phyloP scores from a whole-genome alignment of 2,329 filamentous ascomycete genomes.

The Pseudogymnoascus sp. region DNA sequence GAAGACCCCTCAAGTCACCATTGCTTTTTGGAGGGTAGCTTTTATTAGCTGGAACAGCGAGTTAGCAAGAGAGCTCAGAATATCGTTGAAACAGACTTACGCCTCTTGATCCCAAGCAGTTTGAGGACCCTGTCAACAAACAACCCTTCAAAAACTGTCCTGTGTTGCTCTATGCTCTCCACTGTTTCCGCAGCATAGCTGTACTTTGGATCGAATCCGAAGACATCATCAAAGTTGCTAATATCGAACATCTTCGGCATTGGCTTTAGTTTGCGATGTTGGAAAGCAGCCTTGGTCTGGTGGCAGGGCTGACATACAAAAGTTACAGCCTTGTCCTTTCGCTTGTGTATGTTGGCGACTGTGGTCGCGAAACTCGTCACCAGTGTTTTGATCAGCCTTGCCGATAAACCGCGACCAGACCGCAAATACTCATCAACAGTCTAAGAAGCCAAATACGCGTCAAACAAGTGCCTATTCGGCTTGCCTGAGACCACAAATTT shows the following conservation, averaged over 20 bases:
- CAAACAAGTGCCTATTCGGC: not conserved
- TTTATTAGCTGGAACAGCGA: slow-evolving; percentile 39
- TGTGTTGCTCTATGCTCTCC: slow-evolving; percentile 56
- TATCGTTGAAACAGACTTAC: slow-evolving; percentile 35
- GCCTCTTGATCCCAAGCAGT: slow-evolving; percentile 59
- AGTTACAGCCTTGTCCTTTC: slow-evolving; percentile 5
- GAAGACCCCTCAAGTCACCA: slow-evolving; percentile 57
- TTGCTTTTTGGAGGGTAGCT: slow-evolving; percentile 68
- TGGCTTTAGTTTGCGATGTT: slow-evolving; percentile 3
- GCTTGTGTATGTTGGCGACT: not conserved
- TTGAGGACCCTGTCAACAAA: slow-evolving; percentile 74
- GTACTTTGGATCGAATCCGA: slow-evolving; percentile 50
- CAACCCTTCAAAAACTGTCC: slow-evolving; percentile 61
- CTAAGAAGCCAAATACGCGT: not conserved
- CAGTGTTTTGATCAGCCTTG: slow-evolving; percentile 4
- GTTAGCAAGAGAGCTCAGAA: not conserved
- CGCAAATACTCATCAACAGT: not conserved
- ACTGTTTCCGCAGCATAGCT: slow-evolving; percentile 53
- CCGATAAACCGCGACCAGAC: not conserved
- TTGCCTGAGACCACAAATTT: not conserved
- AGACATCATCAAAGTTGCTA: slow-evolving; percentile 60
- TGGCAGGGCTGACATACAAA: slow-evolving; percentile 4
- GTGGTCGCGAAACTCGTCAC: slow-evolving; percentile 1
- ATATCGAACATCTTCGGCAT: slow-evolving; percentile 49
- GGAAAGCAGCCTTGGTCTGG: slow-evolving; percentile 1